Conservation (phyloP, 495 filamentous ascomycete genomes). For the Aspergillus cavernicola region DNA sequence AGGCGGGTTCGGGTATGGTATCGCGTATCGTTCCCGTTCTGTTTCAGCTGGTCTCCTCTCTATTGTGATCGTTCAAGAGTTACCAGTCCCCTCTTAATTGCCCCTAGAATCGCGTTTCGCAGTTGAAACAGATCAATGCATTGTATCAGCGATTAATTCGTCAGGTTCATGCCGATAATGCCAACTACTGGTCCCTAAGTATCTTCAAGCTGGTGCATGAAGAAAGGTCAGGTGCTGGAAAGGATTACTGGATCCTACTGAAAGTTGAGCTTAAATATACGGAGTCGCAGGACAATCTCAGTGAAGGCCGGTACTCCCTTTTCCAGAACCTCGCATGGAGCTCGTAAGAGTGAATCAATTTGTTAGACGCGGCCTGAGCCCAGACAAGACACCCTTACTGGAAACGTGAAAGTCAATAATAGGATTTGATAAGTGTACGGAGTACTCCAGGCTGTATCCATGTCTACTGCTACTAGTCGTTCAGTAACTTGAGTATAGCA, state of each 20-base stretch:
- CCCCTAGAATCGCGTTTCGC: constrained; percentile 5
- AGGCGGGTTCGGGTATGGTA: constrained; percentile 6
- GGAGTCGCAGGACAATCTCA: too few relatives aligned
- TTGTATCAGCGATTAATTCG: neutral
- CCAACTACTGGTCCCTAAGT: constrained; percentile 1
- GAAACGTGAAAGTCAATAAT: constrained; percentile 20
- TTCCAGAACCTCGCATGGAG: constrained; percentile 19
- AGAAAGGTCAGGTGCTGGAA: neutral
- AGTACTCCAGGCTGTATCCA: neutral
- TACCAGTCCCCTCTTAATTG: constrained; percentile 8
- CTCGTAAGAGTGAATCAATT: constrained; percentile 6
- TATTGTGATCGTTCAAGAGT: constrained; percentile 1
- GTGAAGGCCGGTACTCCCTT: too few relatives aligned
- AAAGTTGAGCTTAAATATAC: neutral
- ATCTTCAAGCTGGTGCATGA: neutral
- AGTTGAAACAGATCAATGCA: constrained; percentile 9
- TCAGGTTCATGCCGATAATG: neutral
- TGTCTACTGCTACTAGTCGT: neutral
- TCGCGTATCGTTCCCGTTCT: constrained; percentile 6
- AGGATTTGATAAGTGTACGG: neutral
- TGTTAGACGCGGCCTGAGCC: constrained; percentile 21
- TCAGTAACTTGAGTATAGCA: neutral
- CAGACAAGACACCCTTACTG: constrained; percentile 22
- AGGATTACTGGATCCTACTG: constrained; percentile 8
- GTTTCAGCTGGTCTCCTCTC: constrained; percentile 20